These are phyloP conservation scores for Sordariomycetes sp. DNA, from an alignment of 2,329 filamentous ascomycete genomes.

Conservation along the genomic window DNA sequence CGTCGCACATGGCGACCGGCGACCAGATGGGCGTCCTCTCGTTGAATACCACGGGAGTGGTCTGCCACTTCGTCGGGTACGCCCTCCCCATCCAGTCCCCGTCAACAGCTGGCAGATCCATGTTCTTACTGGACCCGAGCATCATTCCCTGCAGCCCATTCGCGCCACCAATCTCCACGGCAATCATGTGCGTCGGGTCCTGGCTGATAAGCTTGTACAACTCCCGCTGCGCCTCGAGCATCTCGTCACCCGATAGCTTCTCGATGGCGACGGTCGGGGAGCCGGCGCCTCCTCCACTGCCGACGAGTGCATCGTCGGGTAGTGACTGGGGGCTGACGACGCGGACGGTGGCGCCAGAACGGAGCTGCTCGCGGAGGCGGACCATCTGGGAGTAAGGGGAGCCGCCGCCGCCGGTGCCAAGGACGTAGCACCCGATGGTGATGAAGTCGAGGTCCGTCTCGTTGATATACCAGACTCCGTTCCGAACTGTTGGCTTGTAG, in stretches of 20 bases:
- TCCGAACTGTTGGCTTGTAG: conserved; percentile 34
- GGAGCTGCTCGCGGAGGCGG: conserved; percentile 34
- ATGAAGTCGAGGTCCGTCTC: conserved; percentile 46
- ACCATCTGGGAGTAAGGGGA: conserved; percentile 38
- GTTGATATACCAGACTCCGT: conserved; percentile 41
- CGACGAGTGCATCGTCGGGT: conserved; percentile 34
- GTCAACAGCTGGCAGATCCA: conserved; percentile 36
- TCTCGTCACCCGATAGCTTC: conserved; percentile 43
- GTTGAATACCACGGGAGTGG: conserved; percentile 36
- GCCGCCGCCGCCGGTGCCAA: conserved; percentile 48
- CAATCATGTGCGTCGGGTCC: conserved; percentile 38
- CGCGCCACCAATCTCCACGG: conserved; percentile 52
- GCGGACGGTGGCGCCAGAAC: conserved; percentile 32
- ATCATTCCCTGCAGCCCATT: conserved; percentile 49
- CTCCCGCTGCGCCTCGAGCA: conserved; percentile 33
- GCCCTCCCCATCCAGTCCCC: conserved; percentile 45
- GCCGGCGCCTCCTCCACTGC: conserved; percentile 42
- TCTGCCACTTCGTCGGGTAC: conserved; percentile 42
- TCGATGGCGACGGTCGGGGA: conserved; percentile 48
- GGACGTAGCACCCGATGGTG: conserved; percentile 43
- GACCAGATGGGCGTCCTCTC: conserved; percentile 27
- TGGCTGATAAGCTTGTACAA: conserved; percentile 35
- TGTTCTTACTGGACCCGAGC: conserved; percentile 36
- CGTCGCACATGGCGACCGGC: conserved; percentile 34
- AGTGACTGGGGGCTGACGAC: conserved; percentile 38